Conservation (phyloP, 2,329 filamentous ascomycete species). For the Colletotrichum graminicola region DNA sequence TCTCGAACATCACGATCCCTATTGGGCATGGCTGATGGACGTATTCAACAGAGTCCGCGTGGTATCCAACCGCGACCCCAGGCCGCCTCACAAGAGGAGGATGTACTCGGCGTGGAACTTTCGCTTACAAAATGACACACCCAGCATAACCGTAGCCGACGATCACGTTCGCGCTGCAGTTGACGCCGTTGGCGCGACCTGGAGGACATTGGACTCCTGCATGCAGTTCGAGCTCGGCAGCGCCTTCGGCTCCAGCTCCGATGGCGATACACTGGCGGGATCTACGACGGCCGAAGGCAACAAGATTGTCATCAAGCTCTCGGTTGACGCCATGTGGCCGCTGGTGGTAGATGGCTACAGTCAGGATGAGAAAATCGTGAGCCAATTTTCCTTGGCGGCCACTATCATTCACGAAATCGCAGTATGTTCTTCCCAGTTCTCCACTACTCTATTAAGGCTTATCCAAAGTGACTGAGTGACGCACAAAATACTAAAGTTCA, state of each 20-base stretch:
- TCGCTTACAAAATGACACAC: not conserved
- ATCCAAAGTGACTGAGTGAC: not conserved
- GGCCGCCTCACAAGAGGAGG: not conserved
- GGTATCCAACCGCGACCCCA: conserved; percentile 30
- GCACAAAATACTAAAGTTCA: not conserved
- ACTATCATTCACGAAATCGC: conserved; percentile 14
- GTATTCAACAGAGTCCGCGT: conserved; percentile 46
- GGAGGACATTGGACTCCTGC: not conserved
- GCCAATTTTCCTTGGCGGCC: not conserved
- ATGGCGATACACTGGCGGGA: not conserved
- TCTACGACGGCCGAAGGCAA: not conserved
- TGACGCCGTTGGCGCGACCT: not conserved
- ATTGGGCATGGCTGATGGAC: conserved; percentile 44
- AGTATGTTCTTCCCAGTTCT: not conserved
- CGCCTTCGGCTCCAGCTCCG: not conserved
- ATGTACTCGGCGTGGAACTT: not conserved
- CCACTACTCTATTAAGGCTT: too few species aligned
- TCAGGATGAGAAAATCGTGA: conserved; percentile 1
- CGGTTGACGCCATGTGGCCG: conserved; percentile 1
- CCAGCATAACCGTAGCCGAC: not conserved
- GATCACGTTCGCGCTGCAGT: not conserved
- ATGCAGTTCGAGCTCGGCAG: not conserved
- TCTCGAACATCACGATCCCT: conserved; percentile 42
- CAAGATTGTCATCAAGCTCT: not conserved
- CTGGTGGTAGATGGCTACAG: conserved; percentile 2